These are phyloP conservation scores for Gossypium gossypioides DNA, from an alignment of 441 rosid species.

Conservation along the genomic window DNA sequence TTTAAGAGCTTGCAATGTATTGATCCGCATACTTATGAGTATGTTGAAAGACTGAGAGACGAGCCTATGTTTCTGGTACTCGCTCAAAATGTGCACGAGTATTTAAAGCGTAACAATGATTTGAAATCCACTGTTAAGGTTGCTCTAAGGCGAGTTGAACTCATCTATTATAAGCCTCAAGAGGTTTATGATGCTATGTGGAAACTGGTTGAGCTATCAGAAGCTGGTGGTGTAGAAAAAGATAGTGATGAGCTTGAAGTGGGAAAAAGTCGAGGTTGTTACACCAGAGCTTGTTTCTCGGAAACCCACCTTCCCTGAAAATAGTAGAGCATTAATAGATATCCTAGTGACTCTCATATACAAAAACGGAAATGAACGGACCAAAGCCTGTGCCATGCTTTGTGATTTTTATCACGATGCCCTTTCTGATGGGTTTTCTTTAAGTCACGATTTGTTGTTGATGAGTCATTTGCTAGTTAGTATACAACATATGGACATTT, in stretches of 20 bases:
- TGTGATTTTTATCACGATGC: slow-evolving; percentile 65
- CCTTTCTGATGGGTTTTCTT: slow-evolving; percentile 44
- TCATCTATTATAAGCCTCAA: background rate
- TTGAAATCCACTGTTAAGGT: background rate
- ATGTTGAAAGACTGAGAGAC: slow-evolving; percentile 52
- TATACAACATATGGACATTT: slow-evolving; percentile 53
- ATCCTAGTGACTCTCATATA: slow-evolving; percentile 48
- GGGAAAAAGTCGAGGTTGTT: slow-evolving; percentile 39
- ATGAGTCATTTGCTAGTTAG: slow-evolving; percentile 64
- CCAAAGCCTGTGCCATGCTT: slow-evolving; percentile 72
- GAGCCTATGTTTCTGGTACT: slow-evolving; percentile 31
- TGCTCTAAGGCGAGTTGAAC: background rate
- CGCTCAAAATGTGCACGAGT: background rate
- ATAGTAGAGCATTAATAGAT: slow-evolving; percentile 53
- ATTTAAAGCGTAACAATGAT: background rate
- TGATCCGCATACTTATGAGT: slow-evolving; percentile 62
- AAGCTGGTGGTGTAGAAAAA: slow-evolving; percentile 19
- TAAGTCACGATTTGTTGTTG: slow-evolving; percentile 46
- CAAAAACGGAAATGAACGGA: slow-evolving; percentile 59
- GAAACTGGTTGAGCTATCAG: slow-evolving; percentile 45
- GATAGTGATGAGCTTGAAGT: slow-evolving; percentile 18
- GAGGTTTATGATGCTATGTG: slow-evolving; percentile 29
- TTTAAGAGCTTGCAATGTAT: slow-evolving; percentile 66
- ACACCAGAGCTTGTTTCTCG: slow-evolving; percentile 48
- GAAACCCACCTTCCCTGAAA: slow-evolving; percentile 50